Evolutionary conservation across 2,329 filamentous ascomycete species (phyloP).

Genomic region (Taxawa tesnikishii): DNA sequence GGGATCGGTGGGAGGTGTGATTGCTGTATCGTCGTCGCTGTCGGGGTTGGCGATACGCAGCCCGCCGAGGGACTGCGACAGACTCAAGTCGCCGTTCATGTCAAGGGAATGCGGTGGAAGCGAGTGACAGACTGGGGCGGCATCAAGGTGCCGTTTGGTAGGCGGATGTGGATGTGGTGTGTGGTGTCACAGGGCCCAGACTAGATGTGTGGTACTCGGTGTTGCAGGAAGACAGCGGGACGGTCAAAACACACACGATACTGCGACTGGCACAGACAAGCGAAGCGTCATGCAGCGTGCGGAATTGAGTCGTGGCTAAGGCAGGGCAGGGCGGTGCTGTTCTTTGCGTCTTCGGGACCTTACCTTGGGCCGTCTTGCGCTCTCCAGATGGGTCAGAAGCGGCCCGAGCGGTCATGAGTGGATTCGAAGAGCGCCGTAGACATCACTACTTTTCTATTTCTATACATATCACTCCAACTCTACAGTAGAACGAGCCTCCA

Average conservation of each 20-base stretch:
- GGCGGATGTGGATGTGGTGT: constrained; percentile 4
- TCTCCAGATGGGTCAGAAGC: too few relatives aligned
- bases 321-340: not conserved
- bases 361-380: too few relatives aligned
- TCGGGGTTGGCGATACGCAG: constrained; percentile 96
- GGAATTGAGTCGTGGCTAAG: not conserved
- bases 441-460: too few relatives aligned
- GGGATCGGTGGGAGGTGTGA: constrained; percentile 17
- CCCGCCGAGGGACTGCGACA: constrained; percentile 84
- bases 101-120: constrained; percentile 1
- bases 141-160: constrained; percentile 6
- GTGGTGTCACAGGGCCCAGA: constrained; percentile 3
- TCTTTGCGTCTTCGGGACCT: too few relatives aligned
- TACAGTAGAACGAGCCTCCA: too few relatives aligned
- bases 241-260: constrained; percentile 1
- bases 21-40: constrained; percentile 42
- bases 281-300: not conserved
- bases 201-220: constrained; percentile 6
- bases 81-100: constrained; percentile 88
- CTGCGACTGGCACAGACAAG: not conserved
- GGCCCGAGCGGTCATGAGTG: too few relatives aligned
- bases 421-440: too few relatives aligned
- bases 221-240: not conserved
- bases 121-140: constrained; percentile 10
- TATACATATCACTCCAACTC: too few relatives aligned